phyloP scores from a whole-genome alignment of 768 basidiomycete species.

The Tricholoma hemisulphureum region DNA sequence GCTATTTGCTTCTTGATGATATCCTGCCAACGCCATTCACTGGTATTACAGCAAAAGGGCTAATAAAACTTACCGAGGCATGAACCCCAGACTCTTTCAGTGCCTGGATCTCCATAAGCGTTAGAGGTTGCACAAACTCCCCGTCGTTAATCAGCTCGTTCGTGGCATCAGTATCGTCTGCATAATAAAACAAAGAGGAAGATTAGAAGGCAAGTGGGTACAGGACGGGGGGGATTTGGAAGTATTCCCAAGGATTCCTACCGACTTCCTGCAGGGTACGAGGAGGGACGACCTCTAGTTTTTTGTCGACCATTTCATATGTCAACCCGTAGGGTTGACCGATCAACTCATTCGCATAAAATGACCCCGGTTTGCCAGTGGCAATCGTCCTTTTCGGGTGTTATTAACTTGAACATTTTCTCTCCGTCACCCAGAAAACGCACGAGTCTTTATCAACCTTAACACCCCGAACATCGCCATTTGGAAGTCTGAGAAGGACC shows the following conservation, averaged over 20 bases:
- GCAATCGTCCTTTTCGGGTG: constrained; percentile 53
- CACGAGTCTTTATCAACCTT: constrained; percentile 74
- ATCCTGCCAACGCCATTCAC: constrained; percentile 54
- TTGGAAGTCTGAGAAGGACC: constrained; percentile 79
- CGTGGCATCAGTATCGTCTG: constrained; percentile 96
- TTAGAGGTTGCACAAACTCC: constrained; percentile 79
- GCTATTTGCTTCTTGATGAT: constrained; percentile 95
- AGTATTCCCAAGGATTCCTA: constrained; percentile 35
- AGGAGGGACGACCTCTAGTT: constrained; percentile 60
- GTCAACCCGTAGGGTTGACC: constrained; percentile 84
- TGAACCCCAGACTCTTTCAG: constrained; percentile 81
- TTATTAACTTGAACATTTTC: background rate
- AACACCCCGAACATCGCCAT: constrained; percentile 71
- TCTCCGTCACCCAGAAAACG: constrained; percentile 24
- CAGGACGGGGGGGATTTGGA: background rate
- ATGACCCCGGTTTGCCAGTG: constrained; percentile 85
- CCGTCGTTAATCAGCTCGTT: constrained; percentile 95
- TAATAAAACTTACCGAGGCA: constrained; percentile 54
- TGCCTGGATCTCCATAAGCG: constrained; percentile 77
- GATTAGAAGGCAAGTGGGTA: background rate
- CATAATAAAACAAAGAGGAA: background rate
- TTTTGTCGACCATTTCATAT: constrained; percentile 80
- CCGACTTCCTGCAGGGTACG: constrained; percentile 77
- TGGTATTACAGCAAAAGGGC: constrained; percentile 12
- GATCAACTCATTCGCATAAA: constrained; percentile 73